Conservation (phyloP, 495 filamentous ascomycete genomes). For the Endocarpon pusillum region DNA sequence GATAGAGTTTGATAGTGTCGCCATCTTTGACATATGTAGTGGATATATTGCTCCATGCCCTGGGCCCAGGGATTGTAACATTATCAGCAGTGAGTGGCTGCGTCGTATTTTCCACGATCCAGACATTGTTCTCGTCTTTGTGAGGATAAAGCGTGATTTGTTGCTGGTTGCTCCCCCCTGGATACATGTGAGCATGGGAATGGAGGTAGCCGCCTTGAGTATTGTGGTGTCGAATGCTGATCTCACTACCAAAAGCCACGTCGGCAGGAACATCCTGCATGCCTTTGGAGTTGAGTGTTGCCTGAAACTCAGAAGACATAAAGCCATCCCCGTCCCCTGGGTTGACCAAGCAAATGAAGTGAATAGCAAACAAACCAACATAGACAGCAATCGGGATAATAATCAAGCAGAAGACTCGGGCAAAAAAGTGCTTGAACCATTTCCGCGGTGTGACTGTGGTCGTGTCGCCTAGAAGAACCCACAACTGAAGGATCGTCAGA, state of each 20-base stretch:
- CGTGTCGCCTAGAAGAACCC: conserved; percentile 80
- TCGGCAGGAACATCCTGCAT: conserved; percentile 94
- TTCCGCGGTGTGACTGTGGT: conserved; percentile 67
- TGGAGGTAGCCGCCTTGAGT: conserved; percentile 96
- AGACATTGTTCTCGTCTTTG: conserved; percentile 97
- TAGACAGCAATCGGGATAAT: conserved; percentile 82
- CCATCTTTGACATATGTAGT: conserved; percentile 64
- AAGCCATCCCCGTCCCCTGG: conserved; percentile 96
- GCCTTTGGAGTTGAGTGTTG: conserved; percentile 84
- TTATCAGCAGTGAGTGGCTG: conserved; percentile 68
- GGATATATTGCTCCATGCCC: conserved; percentile 64
- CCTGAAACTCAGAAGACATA: conserved; percentile 98
- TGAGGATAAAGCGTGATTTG: conserved; percentile 97
- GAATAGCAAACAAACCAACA: conserved; percentile 87
- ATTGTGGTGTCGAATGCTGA: conserved; percentile 81
- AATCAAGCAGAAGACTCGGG: conserved; percentile 81
- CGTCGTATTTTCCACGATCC: conserved; percentile 86
- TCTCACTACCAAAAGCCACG: conserved; percentile 70
- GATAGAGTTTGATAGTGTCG: conserved; percentile 63
- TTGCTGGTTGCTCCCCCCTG: conserved; percentile 91
- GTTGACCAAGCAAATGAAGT: conserved; percentile 83
- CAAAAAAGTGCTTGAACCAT: conserved; percentile 91
- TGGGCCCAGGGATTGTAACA: conserved; percentile 54
- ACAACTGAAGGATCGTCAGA: conserved; percentile 80
- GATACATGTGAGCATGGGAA: conserved; percentile 95